A percentile compares a stretch with the other conserved stretches of the same genome.
phyloP scores from a whole-genome alignment of 371 early-diverging fungal species.

The Mucor velutinosus region DNA sequence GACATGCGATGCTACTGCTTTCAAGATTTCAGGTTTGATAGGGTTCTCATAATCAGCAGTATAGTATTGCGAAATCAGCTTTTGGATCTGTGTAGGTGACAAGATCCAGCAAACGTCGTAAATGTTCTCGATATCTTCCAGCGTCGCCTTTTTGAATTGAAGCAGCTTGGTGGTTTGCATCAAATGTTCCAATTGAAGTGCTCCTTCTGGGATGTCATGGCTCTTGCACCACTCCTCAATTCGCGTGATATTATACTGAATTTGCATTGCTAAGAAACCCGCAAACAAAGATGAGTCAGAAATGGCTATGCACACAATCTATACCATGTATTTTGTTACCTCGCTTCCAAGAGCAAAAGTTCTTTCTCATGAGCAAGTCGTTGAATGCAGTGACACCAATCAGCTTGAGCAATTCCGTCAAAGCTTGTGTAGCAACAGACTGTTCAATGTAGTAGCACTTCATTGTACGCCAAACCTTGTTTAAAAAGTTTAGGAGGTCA shows the following conservation, averaged over 20 bases:
- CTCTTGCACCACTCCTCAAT: slow-evolving; percentile 98
- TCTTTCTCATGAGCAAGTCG: slow-evolving; percentile 89
- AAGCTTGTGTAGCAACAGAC: slow-evolving; percentile 75
- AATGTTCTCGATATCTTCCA: slow-evolving; percentile 92
- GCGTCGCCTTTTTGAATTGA: slow-evolving; percentile 91
- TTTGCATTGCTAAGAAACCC: slow-evolving; percentile 78
- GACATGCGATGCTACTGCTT: slow-evolving; percentile 86
- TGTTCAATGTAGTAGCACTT: slow-evolving; percentile 93
- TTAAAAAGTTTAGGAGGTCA: slow-evolving; percentile 87
- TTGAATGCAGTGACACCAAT: slow-evolving; percentile 94
- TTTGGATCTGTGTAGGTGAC: slow-evolving; percentile 93
- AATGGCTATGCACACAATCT: background rate
- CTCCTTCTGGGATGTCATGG: slow-evolving; percentile 90
- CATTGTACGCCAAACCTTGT: slow-evolving; percentile 90
- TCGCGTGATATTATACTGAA: slow-evolving; percentile 95
- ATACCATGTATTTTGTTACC: slow-evolving; percentile 33
- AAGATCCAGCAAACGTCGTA: slow-evolving; percentile 96
- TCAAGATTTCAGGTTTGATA: slow-evolving; percentile 86
- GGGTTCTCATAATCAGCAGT: slow-evolving; percentile 85
- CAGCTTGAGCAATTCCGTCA: slow-evolving; percentile 87
- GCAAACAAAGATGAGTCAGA: background rate
- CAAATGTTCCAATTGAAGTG: slow-evolving; percentile 88
- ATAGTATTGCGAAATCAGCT: slow-evolving; percentile 84
- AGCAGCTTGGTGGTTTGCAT: slow-evolving; percentile 94
- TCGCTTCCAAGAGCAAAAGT: slow-evolving; percentile 89